Conservation (phyloP, 1,284 basidiomycete species). For the Pascua sp. region DNA sequence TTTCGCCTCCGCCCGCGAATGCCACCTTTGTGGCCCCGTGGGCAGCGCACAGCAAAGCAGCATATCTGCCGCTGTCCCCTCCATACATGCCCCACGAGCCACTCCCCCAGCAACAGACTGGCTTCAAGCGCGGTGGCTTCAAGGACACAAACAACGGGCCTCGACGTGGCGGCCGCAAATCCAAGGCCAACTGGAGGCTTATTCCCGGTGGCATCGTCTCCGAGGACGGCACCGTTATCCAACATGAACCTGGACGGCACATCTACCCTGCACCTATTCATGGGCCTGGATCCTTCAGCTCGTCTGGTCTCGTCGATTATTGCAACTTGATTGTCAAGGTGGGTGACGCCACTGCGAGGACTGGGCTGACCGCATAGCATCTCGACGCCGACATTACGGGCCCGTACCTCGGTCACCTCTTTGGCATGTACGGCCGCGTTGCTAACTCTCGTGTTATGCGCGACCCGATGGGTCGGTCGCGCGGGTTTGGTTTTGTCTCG, state of each 20-base stretch:
- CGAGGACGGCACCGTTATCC: conserved; percentile 49
- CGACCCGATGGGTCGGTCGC: conserved; percentile 74
- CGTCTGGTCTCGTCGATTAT: conserved; percentile 82
- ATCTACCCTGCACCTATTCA: conserved; percentile 70
- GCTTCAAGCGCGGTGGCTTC: too few relatives aligned
- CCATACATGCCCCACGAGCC: too few relatives aligned
- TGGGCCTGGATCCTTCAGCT: conserved; percentile 70
- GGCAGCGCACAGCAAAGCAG: too few relatives aligned
- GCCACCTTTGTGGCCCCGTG: too few relatives aligned
- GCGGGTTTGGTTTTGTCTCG: conserved; percentile 94
- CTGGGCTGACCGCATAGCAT: conserved; percentile 56
- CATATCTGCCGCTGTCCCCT: too few relatives aligned
- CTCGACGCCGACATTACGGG: conserved; percentile 79
- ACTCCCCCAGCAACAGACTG: too few relatives aligned
- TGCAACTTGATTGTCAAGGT: conserved; percentile 70
- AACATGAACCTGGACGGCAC: conserved; percentile 84
- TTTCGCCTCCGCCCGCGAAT: too few relatives aligned
- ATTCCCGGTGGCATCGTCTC: conserved; percentile 23
- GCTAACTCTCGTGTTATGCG: conserved; percentile 92
- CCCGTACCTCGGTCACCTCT: conserved; percentile 72
- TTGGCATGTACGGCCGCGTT: conserved; percentile 73
- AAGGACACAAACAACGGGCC: background rate
- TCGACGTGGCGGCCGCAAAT: too few relatives aligned
- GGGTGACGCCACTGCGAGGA: background rate
- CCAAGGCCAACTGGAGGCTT: conserved; percentile 2